Evolutionary conservation across 805 yeast species (phyloP), one percentile per base, ranked within the genome.

Genomic region (Spathaspora sp.): DNA sequence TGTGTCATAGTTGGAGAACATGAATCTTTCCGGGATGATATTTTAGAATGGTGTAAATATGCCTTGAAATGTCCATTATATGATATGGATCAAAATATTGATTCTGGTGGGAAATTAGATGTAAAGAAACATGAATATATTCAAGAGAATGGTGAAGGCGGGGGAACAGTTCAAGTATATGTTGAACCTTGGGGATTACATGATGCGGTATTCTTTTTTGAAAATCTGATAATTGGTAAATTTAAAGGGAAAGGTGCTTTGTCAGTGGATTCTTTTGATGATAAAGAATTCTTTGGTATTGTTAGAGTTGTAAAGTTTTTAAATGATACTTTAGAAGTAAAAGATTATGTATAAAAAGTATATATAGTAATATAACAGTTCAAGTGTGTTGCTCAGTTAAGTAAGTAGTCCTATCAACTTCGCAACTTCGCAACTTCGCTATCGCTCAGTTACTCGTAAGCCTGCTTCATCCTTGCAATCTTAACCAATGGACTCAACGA

Each of bases 401-500:
- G n/a, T n/a, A n/a, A n/a, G n/a, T n/a, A n/a, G 26, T 23, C 6
- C 26, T 23, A 29, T 29, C 32, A 10, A 29, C 32, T 54, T 38
- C 11, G n/a, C 51, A 42, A 59, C 62, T 3, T 50, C 54, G 16
- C 32, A 60, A 46, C 70, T 76, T 23, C 26, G 26, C 26, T 23
- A 23, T 23, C 26, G 26, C 26, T 23, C 26, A 23, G 26, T 23
- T 23, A 6, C 26, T 23, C 26, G 35, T 54, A 60, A 6, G 65
- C 67, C 57, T 85, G 86, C 64, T 87, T 88, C 79, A 80, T 75
- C 49, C 89, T 70, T 0, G 94, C 92, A 28, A 85, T 71, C 62
- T 81, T 85, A 12, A 88, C 96, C 64, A 88, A 73, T 5, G 93
- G 94, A 7, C 89, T 81, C 57, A 88, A 75, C 1, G 85, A 73